A percentile compares a stretch with the other conserved stretches of the same genome.
phyloP scores from a whole-genome alignment of 305 asterid genomes.

The Ruellia speciosa region DNA sequence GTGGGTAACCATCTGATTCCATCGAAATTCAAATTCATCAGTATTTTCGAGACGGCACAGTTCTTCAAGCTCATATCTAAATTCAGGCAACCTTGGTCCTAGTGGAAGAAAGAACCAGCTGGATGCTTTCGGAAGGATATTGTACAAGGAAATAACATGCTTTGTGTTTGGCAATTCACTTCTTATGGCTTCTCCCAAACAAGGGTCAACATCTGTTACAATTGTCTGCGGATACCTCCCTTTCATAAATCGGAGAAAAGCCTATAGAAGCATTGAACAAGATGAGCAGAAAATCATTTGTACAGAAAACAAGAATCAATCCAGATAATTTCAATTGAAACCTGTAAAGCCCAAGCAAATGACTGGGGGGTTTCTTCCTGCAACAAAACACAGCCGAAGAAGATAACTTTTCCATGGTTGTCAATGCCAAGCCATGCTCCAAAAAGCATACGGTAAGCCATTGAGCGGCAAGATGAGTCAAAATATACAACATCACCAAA shows the following conservation, averaged over 20 bases:
- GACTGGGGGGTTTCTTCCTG: constrained; percentile 46
- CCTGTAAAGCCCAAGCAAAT: constrained; percentile 60
- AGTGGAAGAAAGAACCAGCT: constrained; percentile 57
- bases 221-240: constrained; percentile 55
- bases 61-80: constrained; percentile 46
- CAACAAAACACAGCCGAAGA: constrained; percentile 54
- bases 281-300: constrained; percentile 17
- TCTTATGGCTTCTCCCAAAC: constrained; percentile 49
- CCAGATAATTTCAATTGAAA: constrained; percentile 19
- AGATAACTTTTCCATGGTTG: constrained; percentile 47
- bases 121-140: constrained; percentile 37
- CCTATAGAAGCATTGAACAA: constrained; percentile 28
- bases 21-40: constrained; percentile 57
- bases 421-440: constrained; percentile 61
- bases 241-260: constrained; percentile 53
- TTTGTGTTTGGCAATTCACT: constrained; percentile 56
- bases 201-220: constrained; percentile 47
- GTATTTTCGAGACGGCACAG: constrained; percentile 38
- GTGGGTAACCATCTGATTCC: constrained; percentile 50
- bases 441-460: constrained; percentile 37
- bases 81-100: constrained; percentile 42
- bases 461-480: constrained; percentile 43
- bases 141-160: constrained; percentile 43
- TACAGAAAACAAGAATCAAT: constrained; percentile 16
- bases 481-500: constrained; percentile 59